A percentile compares a stretch with the other conserved stretches of the same genome.
phyloP scores from a whole-genome alignment of 179 eudicot genomes.

The Silene coronaria region DNA sequence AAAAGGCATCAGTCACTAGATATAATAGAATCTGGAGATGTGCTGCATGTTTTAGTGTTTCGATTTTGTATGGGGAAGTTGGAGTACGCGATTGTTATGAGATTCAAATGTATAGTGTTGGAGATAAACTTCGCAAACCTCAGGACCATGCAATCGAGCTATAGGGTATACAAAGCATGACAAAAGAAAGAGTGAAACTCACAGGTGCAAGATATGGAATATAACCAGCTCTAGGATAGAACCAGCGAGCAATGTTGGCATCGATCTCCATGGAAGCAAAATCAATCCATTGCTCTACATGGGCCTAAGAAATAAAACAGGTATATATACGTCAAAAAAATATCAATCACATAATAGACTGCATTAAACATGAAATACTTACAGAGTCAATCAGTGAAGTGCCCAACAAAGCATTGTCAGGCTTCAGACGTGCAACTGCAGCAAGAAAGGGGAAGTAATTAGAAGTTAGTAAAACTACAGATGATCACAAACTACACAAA shows the following conservation, averaged over 20 bases:
- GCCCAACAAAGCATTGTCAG: conserved; percentile 43
- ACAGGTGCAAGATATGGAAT: conserved; percentile 30
- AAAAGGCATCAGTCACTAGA: neutral
- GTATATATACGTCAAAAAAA: neutral
- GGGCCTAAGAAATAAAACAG: conserved; percentile 32
- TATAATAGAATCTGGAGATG: neutral
- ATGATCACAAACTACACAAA: neutral
- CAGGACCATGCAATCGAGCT: neutral
- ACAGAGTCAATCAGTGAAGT: conserved; percentile 50
- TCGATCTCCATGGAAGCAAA: conserved; percentile 52
- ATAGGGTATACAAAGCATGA: neutral
- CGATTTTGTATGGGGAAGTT: neutral
- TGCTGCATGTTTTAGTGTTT: neutral
- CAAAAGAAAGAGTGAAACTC: neutral
- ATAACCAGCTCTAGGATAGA: conserved; percentile 40
- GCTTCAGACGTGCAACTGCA: conserved; percentile 42
- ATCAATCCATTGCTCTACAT: conserved; percentile 61
- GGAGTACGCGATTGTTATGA: neutral
- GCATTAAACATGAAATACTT: conserved; percentile 13
- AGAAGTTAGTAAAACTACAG: neutral
- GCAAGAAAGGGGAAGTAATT: neutral
- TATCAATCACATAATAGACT: neutral
- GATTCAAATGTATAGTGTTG: too few relatives aligned
- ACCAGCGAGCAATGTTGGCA: conserved; percentile 31
- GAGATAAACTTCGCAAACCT: too few relatives aligned